phyloP scores from a whole-genome alignment of 495 filamentous ascomycete species.

The Barbatosphaeria neglecta region DNA sequence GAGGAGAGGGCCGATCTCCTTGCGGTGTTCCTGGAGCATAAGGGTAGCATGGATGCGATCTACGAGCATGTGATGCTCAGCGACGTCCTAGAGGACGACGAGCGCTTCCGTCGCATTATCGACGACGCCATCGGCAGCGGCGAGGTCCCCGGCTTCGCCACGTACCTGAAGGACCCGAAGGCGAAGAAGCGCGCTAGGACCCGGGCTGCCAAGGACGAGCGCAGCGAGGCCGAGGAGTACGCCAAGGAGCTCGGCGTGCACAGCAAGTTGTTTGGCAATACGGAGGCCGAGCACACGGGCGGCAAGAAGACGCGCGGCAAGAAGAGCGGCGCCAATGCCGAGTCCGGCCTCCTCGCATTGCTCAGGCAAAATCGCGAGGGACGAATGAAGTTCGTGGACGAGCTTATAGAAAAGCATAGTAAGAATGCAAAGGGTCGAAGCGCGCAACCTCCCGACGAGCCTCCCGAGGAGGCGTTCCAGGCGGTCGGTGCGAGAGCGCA shows the following conservation, averaged over 20 bases:
- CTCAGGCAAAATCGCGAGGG: slow-evolving; percentile 22
- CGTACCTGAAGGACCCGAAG: slow-evolving; percentile 61
- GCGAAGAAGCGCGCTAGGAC: slow-evolving; percentile 51
- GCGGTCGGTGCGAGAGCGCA: slow-evolving; percentile 31
- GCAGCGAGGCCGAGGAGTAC: slow-evolving; percentile 57
- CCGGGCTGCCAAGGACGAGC: slow-evolving; percentile 53
- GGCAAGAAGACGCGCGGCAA: slow-evolving; percentile 21
- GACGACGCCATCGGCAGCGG: slow-evolving; percentile 63
- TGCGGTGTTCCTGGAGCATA: slow-evolving; percentile 52
- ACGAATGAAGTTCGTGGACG: slow-evolving; percentile 52
- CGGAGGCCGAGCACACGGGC: no score
- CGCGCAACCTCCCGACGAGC: no score
- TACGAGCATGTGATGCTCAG: slow-evolving; percentile 80
- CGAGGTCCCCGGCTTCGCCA: slow-evolving; percentile 50
- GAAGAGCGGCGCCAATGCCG: slow-evolving; percentile 18
- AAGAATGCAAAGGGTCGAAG: slow-evolving; percentile 34
- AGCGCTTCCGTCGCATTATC: slow-evolving; percentile 68
- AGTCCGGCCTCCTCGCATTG: slow-evolving; percentile 28
- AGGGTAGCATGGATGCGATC: slow-evolving; percentile 63
- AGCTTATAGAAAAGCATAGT: slow-evolving; percentile 65
- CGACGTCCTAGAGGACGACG: slow-evolving; percentile 74
- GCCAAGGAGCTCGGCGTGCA: slow-evolving; percentile 61
- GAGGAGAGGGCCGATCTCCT: slow-evolving; percentile 72
- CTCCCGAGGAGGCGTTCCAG: slow-evolving; percentile 59
- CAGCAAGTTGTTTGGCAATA: slow-evolving; percentile 38